These are phyloP conservation scores for Irpex rosettiformis DNA, from an alignment of 1,284 basidiomycete genomes.

Conservation along the genomic window DNA sequence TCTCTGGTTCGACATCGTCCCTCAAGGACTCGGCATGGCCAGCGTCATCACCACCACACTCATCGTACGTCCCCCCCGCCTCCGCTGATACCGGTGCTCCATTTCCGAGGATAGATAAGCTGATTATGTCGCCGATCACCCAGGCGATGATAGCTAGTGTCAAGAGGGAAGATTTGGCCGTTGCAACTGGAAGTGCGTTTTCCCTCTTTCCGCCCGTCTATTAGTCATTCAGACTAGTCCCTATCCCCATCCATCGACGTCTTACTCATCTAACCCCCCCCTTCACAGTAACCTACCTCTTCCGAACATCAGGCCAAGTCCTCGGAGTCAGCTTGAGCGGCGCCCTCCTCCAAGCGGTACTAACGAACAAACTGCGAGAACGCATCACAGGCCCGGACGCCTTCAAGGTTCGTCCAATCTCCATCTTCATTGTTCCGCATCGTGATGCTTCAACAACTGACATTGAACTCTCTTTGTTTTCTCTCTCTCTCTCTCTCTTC, in stretches of 20 bases:
- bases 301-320: constrained; percentile 88
- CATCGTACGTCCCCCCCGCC: constrained; percentile 50
- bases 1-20: constrained; percentile 75
- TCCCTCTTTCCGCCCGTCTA: not conserved
- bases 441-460: too few species aligned
- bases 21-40: constrained; percentile 81
- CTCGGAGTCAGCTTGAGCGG: constrained; percentile 85
- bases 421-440: constrained; percentile 9
- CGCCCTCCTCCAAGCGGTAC: constrained; percentile 74
- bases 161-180: constrained; percentile 76
- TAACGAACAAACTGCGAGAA: constrained; percentile 62
- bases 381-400: constrained; percentile 76
- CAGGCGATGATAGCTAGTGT: constrained; percentile 86
- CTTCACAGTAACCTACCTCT: constrained; percentile 78
- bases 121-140: constrained; percentile 14
- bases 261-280: constrained; percentile 3
- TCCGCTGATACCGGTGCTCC: not conserved
- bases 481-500: too few species aligned
- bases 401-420: constrained; percentile 45
- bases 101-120: too few species aligned
- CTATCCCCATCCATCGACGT: not conserved
- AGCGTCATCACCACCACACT: constrained; percentile 80
- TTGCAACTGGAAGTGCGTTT: constrained; percentile 82
- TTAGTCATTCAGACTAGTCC: not conserved
- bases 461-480: too few species aligned